These are phyloP conservation scores for Neofusicoccum sp. DNA, from an alignment of 2,329 filamentous ascomycete genomes.

Conservation along the genomic window DNA sequence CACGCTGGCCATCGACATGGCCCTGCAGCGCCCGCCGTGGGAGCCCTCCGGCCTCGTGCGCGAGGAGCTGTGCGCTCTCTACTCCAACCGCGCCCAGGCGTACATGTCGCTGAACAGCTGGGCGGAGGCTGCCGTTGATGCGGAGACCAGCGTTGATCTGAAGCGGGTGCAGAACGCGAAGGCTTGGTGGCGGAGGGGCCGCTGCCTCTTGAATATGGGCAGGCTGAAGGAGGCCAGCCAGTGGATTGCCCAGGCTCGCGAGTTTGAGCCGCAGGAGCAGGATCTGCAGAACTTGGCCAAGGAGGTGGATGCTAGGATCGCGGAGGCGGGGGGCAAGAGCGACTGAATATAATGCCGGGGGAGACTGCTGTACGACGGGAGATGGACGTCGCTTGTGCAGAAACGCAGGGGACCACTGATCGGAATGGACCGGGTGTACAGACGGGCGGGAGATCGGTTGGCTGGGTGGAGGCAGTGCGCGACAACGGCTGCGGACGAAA, in stretches of 20 bases:
- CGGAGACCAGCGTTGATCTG: slow-evolving; percentile 83
- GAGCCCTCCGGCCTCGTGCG: slow-evolving; percentile 81
- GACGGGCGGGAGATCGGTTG: neutral
- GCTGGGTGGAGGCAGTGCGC: slow-evolving; percentile 1
- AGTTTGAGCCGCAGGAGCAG: slow-evolving; percentile 70
- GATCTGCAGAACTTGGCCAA: slow-evolving; percentile 41
- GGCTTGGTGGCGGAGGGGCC: slow-evolving; percentile 88
- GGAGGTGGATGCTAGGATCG: slow-evolving; percentile 55
- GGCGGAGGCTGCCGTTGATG: slow-evolving; percentile 86
- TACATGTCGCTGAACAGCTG: slow-evolving; percentile 81
- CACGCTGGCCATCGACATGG: slow-evolving; percentile 87
- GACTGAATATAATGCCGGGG: neutral
- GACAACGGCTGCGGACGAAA: neutral
- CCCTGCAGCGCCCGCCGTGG: slow-evolving; percentile 78
- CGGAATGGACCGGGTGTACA: neutral
- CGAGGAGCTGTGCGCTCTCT: slow-evolving; percentile 80
- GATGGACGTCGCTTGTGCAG: neutral
- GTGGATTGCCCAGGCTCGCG: slow-evolving; percentile 76
- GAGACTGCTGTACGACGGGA: neutral
- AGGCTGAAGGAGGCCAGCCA: slow-evolving; percentile 77
- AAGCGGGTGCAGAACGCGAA: slow-evolving; percentile 87
- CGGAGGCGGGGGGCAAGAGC: slow-evolving; percentile 52
- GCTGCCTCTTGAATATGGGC: slow-evolving; percentile 89
- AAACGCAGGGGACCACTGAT: neutral
- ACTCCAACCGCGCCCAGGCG: slow-evolving; percentile 87